Conservation (phyloP, 805 yeast genomes). For the Blastobotrys chiropterorum region DNA sequence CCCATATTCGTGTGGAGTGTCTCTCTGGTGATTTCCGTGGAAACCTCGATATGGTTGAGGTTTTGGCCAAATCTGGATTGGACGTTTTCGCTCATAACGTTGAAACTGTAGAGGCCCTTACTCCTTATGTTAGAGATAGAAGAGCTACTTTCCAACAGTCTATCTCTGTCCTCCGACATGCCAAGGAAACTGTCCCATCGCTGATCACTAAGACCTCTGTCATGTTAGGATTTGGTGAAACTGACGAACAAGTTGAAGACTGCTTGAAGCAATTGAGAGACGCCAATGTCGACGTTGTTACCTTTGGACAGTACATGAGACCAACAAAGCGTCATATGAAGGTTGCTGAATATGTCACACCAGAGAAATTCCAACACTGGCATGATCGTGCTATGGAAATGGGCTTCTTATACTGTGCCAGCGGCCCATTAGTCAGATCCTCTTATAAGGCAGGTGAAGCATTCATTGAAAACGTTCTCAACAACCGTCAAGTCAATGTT, state of each 20-base stretch:
- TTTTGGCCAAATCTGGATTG: constrained; percentile 77
- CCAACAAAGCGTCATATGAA: constrained; percentile 98
- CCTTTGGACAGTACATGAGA: constrained; percentile 98
- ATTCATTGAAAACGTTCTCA: constrained; percentile 87
- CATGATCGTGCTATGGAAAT: constrained; percentile 72
- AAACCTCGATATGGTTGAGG: constrained; percentile 69
- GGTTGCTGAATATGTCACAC: constrained; percentile 90
- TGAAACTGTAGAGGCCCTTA: constrained; percentile 92
- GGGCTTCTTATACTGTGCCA: constrained; percentile 94
- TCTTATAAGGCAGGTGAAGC: constrained; percentile 98
- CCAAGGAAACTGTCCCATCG: constrained; percentile 68
- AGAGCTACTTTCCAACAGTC: constrained; percentile 94
- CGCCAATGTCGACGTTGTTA: constrained; percentile 83
- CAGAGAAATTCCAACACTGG: constrained; percentile 94
- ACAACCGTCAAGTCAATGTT: constrained; percentile 45
- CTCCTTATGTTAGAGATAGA: constrained; percentile 93
- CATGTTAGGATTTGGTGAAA: constrained; percentile 96
- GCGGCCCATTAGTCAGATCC: constrained; percentile 95
- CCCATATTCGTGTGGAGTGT: constrained; percentile 87
- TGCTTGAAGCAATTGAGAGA: constrained; percentile 72
- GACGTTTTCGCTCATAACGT: constrained; percentile 97
- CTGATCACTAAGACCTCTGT: constrained; percentile 87
- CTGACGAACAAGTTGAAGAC: constrained; percentile 78
- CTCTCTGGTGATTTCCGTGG: constrained; percentile 95
- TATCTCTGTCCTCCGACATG: constrained; percentile 66